phyloP scores from a whole-genome alignment of 2,329 filamentous ascomycete species.

The Claviceps lovelessii region DNA sequence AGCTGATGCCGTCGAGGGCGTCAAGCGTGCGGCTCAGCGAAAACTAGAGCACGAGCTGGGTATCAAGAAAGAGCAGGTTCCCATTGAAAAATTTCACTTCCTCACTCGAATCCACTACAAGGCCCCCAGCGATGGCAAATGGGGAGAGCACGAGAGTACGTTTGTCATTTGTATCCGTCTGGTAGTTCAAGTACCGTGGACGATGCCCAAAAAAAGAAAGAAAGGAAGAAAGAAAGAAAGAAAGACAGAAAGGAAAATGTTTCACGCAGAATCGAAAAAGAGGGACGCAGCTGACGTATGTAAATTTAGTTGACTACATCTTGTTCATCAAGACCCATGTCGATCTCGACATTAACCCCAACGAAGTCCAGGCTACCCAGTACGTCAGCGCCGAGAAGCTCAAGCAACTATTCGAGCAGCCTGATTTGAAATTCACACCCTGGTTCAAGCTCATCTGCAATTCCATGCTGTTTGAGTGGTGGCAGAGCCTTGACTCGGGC shows the following conservation, averaged over 20 bases:
- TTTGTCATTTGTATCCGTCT: conserved; percentile 7
- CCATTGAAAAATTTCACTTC: conserved; percentile 81
- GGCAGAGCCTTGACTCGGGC: conserved; percentile 67
- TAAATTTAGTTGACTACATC: conserved; percentile 75
- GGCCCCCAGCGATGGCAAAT: conserved; percentile 90
- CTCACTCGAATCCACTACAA: conserved; percentile 97
- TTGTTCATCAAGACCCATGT: conserved; percentile 95
- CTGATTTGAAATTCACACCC: conserved; percentile 73
- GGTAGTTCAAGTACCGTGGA: neutral
- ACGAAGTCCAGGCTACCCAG: conserved; percentile 74
- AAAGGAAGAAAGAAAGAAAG: too few relatives aligned
- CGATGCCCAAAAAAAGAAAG: neutral
- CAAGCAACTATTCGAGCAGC: conserved; percentile 72
- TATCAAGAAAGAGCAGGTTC: conserved; percentile 78
- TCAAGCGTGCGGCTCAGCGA: conserved; percentile 80
- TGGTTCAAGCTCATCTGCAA: conserved; percentile 99
- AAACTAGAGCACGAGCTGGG: conserved; percentile 93
- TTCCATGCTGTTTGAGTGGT: conserved; percentile 97
- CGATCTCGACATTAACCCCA: conserved; percentile 64
- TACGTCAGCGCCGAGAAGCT: conserved; percentile 76
- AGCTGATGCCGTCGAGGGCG: conserved; percentile 65
- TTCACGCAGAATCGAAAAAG: neutral
- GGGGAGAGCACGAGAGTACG: conserved; percentile 97
- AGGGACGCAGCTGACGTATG: neutral
- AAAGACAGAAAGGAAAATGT: neutral